A percentile compares a stretch with the other conserved stretches of the same genome.
These are phyloP conservation scores for Chytriomyces sp. DNA, from an alignment of 192 early-diverging fungal species.

Conservation along the genomic window DNA sequence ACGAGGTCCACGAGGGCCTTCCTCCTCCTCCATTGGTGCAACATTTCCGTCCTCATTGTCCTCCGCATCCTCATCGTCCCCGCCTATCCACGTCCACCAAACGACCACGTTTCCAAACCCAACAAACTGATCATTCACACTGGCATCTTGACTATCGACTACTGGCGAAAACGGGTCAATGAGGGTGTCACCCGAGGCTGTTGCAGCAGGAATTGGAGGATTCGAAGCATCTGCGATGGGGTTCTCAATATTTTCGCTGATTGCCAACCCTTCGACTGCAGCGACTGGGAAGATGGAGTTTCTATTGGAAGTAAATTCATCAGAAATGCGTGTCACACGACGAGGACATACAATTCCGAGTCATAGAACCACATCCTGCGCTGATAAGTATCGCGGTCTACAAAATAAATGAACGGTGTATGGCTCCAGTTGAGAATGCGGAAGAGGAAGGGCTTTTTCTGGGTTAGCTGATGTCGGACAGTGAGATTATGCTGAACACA, in stretches of 20 bases:
- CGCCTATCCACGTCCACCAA: conserved; percentile 30
- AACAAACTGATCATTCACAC: conserved; percentile 21
- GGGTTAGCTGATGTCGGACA: no score
- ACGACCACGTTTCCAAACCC: conserved; percentile 25
- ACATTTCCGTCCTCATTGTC: not conserved
- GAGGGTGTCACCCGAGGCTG: not conserved
- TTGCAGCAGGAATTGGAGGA: not conserved
- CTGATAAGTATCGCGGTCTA: conserved; percentile 26
- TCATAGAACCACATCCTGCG: conserved; percentile 25
- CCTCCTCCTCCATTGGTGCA: not conserved
- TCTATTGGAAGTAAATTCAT: no score
- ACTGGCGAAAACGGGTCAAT: conserved; percentile 18
- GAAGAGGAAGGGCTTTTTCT: conserved; percentile 25
- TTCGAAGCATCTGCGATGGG: not conserved
- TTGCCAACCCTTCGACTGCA: not conserved
- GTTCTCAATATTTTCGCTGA: not conserved
- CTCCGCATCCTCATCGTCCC: not conserved
- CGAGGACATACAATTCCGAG: not conserved
- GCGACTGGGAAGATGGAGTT: not conserved
- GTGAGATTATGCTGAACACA: no score
- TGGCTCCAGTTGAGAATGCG: conserved; percentile 25
- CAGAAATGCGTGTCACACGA: no score
- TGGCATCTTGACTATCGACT: conserved; percentile 14
- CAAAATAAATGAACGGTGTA: conserved; percentile 29
- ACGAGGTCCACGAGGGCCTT: not conserved